Conservation (phyloP, 441 rosid genomes). For the Euphorbia schlechtendalii region DNA sequence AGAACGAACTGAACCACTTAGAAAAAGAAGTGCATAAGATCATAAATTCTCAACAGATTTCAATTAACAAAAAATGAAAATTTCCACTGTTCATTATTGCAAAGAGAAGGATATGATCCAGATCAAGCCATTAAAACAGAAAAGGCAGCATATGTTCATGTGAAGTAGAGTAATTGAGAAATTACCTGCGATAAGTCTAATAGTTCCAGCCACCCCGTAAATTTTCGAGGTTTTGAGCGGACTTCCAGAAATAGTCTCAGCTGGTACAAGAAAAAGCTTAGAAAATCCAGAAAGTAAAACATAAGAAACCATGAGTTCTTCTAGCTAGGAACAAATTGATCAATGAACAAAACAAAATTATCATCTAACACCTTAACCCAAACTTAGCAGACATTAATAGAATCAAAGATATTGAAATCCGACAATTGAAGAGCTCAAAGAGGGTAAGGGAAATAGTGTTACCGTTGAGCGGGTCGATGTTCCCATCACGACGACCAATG, state of each 20-base stretch:
- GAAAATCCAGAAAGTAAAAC: neutral
- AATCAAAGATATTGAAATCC: neutral
- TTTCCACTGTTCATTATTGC: neutral
- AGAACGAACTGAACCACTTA: neutral
- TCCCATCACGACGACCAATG: constrained; percentile 60
- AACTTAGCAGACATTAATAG: neutral
- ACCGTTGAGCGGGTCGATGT: constrained; percentile 51
- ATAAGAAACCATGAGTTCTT: neutral
- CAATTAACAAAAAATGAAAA: neutral
- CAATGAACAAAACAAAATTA: neutral
- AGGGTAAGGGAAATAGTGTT: neutral
- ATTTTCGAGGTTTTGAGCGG: constrained; percentile 49
- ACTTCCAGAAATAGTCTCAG: constrained; percentile 32
- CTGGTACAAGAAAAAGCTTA: constrained; percentile 28
- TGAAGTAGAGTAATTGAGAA: neutral
- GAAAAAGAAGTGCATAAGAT: neutral
- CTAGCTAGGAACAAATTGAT: neutral
- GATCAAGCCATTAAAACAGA: neutral
- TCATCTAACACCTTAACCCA: neutral
- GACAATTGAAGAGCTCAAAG: neutral
- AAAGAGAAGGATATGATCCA: neutral
- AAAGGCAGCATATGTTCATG: neutral
- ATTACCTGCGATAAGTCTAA: constrained; percentile 78
- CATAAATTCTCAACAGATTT: neutral
- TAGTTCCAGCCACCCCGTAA: constrained; percentile 81